phyloP scores from a whole-genome alignment of 441 rosid species.

The Geranium incanum region DNA sequence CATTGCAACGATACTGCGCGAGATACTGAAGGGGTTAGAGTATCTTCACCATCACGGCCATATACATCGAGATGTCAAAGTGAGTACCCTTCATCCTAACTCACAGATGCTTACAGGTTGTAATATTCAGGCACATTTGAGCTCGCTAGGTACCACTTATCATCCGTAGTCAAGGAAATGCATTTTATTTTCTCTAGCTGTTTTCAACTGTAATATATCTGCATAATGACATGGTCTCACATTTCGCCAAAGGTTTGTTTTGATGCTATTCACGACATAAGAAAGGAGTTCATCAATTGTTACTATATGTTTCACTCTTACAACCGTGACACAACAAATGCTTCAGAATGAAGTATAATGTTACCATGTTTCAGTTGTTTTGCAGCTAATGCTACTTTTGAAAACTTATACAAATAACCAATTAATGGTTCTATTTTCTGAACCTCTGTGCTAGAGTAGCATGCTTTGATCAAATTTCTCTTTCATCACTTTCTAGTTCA shows the following conservation, averaged over 20 bases:
- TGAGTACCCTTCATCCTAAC: conserved; percentile 23
- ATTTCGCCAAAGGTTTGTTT: neutral
- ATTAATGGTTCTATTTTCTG: neutral
- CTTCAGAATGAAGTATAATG: neutral
- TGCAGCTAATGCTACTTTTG: neutral
- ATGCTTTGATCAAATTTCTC: neutral
- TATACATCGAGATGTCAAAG: conserved; percentile 96
- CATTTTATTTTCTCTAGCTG: neutral
- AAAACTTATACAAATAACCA: neutral
- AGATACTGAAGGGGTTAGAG: conserved; percentile 79
- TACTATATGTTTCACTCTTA: neutral
- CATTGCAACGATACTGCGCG: conserved; percentile 82
- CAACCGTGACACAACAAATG: neutral
- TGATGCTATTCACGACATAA: neutral
- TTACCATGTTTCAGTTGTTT: neutral
- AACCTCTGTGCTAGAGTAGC: neutral
- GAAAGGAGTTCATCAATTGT: neutral
- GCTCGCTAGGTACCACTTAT: neutral
- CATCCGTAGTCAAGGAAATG: neutral
- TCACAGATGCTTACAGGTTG: neutral
- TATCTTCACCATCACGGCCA: conserved; percentile 98
- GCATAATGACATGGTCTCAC: neutral
- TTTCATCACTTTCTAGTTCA: neutral
- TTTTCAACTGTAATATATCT: neutral
- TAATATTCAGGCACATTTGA: neutral